Evolutionary conservation across 192 early-diverging fungal genomes (phyloP).

Genomic region (Ambispora gerdemannii): DNA sequence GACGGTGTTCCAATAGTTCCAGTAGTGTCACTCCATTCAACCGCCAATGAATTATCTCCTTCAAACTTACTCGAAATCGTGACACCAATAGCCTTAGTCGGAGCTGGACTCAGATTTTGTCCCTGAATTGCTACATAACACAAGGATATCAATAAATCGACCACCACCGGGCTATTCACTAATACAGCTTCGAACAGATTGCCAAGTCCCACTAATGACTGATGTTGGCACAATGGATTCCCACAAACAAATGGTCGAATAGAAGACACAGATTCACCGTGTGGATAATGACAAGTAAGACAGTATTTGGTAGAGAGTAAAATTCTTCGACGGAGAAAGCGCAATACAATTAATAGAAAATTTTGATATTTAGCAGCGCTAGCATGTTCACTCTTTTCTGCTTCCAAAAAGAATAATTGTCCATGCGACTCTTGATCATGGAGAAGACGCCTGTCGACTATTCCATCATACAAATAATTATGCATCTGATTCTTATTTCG

Average conservation of each 20-base stretch:
- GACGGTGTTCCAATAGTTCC: conserved; percentile 8
- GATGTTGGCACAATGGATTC: conserved; percentile 42
- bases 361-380: conserved; percentile 32
- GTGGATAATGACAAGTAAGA: conserved; percentile 41
- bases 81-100: conserved; percentile 34
- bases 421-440: conserved; percentile 18
- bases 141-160: conserved; percentile 47
- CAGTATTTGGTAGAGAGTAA: conserved; percentile 39
- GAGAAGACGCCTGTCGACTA: conserved; percentile 22
- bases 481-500: neutral
- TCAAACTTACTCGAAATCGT: conserved; percentile 12
- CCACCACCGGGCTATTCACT: conserved; percentile 39
- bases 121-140: conserved; percentile 37
- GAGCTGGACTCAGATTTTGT: conserved; percentile 34
- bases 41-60: conserved; percentile 20
- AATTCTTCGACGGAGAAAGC: conserved; percentile 42
- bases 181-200: conserved; percentile 45
- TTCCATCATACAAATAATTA: conserved; percentile 9
- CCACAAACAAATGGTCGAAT: conserved; percentile 49
- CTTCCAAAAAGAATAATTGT: conserved; percentile 30
- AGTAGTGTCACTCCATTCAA: conserved; percentile 10
- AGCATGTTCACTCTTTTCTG: neutral
- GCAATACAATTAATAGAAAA: conserved; percentile 38
- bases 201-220: conserved; percentile 43
- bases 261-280: conserved; percentile 31